Evolutionary conservation across 1,139 yeast species (phyloP).

Genomic region (Taiozyma sp.): DNA sequence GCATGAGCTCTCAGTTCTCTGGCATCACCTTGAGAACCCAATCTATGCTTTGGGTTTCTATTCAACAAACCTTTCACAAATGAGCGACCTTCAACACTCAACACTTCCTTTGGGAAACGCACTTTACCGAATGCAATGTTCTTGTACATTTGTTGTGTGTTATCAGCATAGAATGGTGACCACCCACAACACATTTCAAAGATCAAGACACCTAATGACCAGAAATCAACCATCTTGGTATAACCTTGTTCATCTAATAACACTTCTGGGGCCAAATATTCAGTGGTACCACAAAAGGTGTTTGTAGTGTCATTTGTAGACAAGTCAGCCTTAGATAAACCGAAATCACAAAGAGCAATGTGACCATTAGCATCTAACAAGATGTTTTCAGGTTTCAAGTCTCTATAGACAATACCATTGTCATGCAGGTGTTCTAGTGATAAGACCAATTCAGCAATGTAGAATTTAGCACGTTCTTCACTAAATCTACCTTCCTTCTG

Average conservation of each 20-base stretch:
- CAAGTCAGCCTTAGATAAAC: conserved; percentile 88
- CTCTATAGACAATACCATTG: conserved; percentile 90
- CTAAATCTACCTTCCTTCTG: conserved; percentile 93
- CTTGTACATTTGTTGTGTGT: conserved; percentile 97
- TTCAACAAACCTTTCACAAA: conserved; percentile 92
- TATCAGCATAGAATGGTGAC: conserved; percentile 99
- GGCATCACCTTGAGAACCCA: conserved; percentile 90
- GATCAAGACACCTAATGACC: conserved; percentile 79
- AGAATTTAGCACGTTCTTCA: conserved; percentile 92
- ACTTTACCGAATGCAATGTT: conserved; percentile 98
- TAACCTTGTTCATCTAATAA: conserved; percentile 79
- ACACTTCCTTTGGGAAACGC: conserved; percentile 90
- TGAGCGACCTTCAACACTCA: conserved; percentile 87
- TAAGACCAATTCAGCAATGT: conserved; percentile 89
- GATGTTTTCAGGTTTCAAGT: conserved; percentile 93
- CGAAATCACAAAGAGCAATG: conserved; percentile 94
- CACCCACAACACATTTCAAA: conserved; percentile 97
- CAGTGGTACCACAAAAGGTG: conserved; percentile 97
- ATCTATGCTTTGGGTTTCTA: conserved; percentile 91
- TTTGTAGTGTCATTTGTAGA: conserved; percentile 84
- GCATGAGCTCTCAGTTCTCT: conserved; percentile 88
- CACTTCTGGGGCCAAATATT: conserved; percentile 80
- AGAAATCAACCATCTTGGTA: conserved; percentile 83
- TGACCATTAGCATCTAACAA: conserved; percentile 94
- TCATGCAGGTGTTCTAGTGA: conserved; percentile 92